Conservation (phyloP, 306 rosid species). For the Psophocarpus tetragonolobus region DNA sequence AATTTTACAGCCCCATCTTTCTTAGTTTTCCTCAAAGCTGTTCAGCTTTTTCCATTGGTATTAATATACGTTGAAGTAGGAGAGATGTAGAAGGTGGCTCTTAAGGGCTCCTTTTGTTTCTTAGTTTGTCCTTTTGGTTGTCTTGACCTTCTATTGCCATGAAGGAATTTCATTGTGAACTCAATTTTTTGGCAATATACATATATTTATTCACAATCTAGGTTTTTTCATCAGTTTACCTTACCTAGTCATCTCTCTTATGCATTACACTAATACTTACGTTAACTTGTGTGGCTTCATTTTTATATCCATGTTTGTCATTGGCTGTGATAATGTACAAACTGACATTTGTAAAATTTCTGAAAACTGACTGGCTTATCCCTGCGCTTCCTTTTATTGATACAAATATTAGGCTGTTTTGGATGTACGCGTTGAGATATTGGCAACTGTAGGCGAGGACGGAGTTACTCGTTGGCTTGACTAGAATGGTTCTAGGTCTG, state of each 20-base stretch:
- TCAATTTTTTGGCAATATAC: neutral
- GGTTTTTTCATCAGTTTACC: neutral
- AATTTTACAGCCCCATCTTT: neutral
- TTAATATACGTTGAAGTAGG: neutral
- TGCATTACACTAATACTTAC: neutral
- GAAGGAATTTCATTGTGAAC: neutral
- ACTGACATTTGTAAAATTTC: neutral
- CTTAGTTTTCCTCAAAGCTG: neutral
- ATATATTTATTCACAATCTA: neutral
- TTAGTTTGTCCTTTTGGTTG: neutral
- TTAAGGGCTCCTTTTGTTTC: slow-evolving; percentile 11
- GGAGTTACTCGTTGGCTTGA: slow-evolving; percentile 97
- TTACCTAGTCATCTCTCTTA: neutral
- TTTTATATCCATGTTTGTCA: neutral
- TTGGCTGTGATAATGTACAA: neutral
- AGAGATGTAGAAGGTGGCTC: slow-evolving; percentile 9
- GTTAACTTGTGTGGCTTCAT: slow-evolving; percentile 4
- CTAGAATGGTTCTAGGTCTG: slow-evolving; percentile 52
- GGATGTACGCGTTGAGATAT: slow-evolving; percentile 79
- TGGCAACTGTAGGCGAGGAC: slow-evolving; percentile 80
- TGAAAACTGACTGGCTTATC: slow-evolving; percentile 21
- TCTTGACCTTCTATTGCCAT: slow-evolving; percentile 8
- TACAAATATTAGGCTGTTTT: slow-evolving; percentile 72
- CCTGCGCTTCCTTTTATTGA: slow-evolving; percentile 8
- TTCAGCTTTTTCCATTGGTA: too few species aligned